Evolutionary conservation across 2,329 filamentous ascomycete species (phyloP).

Genomic region (Neonectria ditissima): DNA sequence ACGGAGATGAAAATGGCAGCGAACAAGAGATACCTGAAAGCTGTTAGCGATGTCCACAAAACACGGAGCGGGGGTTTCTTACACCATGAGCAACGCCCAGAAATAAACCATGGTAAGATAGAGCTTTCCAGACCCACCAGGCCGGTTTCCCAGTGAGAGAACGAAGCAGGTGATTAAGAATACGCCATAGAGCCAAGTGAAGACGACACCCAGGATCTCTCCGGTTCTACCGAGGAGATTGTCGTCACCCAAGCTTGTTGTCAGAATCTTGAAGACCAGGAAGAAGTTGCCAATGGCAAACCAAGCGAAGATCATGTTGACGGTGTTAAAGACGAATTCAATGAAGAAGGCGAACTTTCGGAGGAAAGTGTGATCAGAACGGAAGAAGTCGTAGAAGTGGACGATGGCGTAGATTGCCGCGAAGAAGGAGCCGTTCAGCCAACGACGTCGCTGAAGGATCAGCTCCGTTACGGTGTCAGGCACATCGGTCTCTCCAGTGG

Average conservation of each 20-base stretch:
- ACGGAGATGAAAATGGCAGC: slow-evolving; percentile 96
- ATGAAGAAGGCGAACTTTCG: slow-evolving; percentile 91
- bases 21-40: slow-evolving; percentile 84
- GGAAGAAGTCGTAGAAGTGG: slow-evolving; percentile 96
- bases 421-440: slow-evolving; percentile 99
- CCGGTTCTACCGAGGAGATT: slow-evolving; percentile 81
- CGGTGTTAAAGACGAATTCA: slow-evolving; percentile 93
- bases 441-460: slow-evolving; percentile 93
- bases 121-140: slow-evolving; percentile 90
- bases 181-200: slow-evolving; percentile 95
- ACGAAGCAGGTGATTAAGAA: slow-evolving; percentile 96
- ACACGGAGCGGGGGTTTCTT: slow-evolving; percentile 52
- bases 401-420: slow-evolving; percentile 94
- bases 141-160: slow-evolving; percentile 91
- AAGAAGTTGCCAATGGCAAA: slow-evolving; percentile 99
- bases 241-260: slow-evolving; percentile 79
- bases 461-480: slow-evolving; percentile 94
- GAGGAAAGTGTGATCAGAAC: slow-evolving; percentile 87
- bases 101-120: slow-evolving; percentile 99
- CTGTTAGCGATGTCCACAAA: slow-evolving; percentile 36
- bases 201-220: slow-evolving; percentile 85
- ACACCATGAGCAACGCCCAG: slow-evolving; percentile 96
- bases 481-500: slow-evolving; percentile 96
- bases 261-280: slow-evolving; percentile 97
- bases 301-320: slow-evolving; percentile 99